Percentiles rank a stretch among this genome's conserved stretches.
Conservation (phyloP, 2,329 filamentous ascomycete genomes). For the Cytospora leucostoma region DNA sequence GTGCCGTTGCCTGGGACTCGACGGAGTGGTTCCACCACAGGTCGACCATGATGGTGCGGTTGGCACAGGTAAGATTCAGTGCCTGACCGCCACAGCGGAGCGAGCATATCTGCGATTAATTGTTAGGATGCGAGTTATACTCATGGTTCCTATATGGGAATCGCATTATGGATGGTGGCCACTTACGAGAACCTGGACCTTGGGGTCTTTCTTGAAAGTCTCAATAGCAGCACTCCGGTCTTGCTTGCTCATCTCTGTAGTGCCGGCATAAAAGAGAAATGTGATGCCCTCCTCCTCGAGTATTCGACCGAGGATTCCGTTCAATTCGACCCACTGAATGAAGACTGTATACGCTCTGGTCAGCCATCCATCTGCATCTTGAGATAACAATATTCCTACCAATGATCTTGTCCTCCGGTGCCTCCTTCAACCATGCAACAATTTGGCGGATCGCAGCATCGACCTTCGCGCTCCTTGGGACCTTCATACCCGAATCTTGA, state of each 20-base stretch:
- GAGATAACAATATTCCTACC: neutral
- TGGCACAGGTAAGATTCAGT: slow-evolving; percentile 47
- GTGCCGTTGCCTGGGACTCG: slow-evolving; percentile 63
- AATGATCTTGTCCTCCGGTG: slow-evolving; percentile 6
- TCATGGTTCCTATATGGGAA: neutral
- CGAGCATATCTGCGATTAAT: slow-evolving; percentile 13
- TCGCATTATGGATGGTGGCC: neutral
- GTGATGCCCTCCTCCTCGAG: slow-evolving; percentile 34
- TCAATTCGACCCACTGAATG: slow-evolving; percentile 37
- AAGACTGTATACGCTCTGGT: slow-evolving; percentile 35
- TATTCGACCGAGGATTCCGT: slow-evolving; percentile 40
- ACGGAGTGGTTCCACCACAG: slow-evolving; percentile 62
- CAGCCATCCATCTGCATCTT: neutral
- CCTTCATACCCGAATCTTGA: neutral
- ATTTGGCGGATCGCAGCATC: neutral
- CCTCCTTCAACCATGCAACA: neutral
- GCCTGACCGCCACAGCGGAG: slow-evolving; percentile 41
- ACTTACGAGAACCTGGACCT: slow-evolving; percentile 12
- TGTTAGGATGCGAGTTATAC: neutral
- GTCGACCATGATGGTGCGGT: slow-evolving; percentile 57
- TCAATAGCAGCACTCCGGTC: neutral
- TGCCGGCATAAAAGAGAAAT: slow-evolving; percentile 44
- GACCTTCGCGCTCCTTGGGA: slow-evolving; percentile 5
- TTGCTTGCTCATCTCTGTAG: slow-evolving; percentile 22
- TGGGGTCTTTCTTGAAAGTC: neutral